phyloP scores from a whole-genome alignment of 352 stramenopile species.

The Thalassiosira delicatula region DNA sequence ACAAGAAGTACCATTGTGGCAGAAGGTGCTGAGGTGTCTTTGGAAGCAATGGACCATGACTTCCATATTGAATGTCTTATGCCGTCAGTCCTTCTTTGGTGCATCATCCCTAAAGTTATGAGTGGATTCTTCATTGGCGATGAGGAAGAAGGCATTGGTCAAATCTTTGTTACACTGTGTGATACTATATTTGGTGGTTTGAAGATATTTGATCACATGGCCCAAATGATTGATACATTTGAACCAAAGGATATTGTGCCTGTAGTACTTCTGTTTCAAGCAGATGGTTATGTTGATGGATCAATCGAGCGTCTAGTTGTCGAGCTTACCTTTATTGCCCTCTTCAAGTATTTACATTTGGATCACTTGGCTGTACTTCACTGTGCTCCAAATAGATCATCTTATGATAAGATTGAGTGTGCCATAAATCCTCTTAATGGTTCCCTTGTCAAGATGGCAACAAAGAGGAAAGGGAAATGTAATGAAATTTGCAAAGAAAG shows the following conservation, averaged over 20 bases:
- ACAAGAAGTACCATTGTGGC: slow-evolving; percentile 1
- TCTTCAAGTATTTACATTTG: slow-evolving; percentile 16
- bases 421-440: slow-evolving; percentile 21
- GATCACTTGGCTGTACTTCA: slow-evolving; percentile 23
- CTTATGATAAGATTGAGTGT: slow-evolving; percentile 30
- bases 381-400: slow-evolving; percentile 21
- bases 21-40: not conserved
- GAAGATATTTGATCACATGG: slow-evolving; percentile 29
- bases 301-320: not conserved
- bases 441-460: not conserved
- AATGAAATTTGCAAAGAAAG: slow-evolving; percentile 6
- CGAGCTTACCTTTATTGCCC: slow-evolving; percentile 3
- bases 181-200: slow-evolving; percentile 30
- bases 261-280: slow-evolving; percentile 24
- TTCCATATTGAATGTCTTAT: slow-evolving; percentile 15
- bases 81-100: slow-evolving; percentile 17
- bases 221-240: slow-evolving; percentile 15
- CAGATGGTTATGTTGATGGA: slow-evolving; percentile 24
- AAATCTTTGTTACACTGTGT: slow-evolving; percentile 18
- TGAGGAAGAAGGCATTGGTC: slow-evolving; percentile 9
- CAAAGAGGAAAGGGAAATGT: not conserved
- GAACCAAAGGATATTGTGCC: not conserved
- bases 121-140: slow-evolving; percentile 25
- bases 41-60: slow-evolving; percentile 23
- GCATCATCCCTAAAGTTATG: slow-evolving; percentile 34